phyloP scores from a whole-genome alignment of 306 rosid genomes.

The Prosopis cineraria region DNA sequence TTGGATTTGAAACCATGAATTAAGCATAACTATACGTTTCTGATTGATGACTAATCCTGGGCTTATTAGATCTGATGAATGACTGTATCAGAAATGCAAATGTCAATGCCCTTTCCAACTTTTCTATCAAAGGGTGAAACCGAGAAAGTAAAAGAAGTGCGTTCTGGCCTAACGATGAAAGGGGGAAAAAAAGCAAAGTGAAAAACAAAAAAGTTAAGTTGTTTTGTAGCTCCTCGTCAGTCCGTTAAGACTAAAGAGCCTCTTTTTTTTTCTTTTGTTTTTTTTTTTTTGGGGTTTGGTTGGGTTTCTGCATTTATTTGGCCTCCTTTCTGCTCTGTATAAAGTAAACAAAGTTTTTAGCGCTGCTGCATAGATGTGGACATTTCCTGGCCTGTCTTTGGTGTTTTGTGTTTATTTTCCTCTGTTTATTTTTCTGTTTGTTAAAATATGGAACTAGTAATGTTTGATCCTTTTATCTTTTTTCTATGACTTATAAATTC shows the following conservation, averaged over 20 bases:
- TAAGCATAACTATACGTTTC: not conserved
- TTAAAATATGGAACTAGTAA: not conserved
- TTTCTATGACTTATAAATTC: not conserved
- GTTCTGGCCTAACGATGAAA: slow-evolving; percentile 23
- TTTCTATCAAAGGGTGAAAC: slow-evolving; percentile 27
- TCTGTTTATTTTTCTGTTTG: not conserved
- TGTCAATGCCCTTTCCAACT: slow-evolving; percentile 37
- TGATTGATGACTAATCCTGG: slow-evolving; percentile 1
- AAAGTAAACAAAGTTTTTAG: slow-evolving; percentile 45
- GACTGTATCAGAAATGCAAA: slow-evolving; percentile 22
- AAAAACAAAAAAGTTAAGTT: slow-evolving; percentile 40
- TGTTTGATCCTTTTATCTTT: not conserved
- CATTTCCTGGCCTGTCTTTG: slow-evolving; percentile 43
- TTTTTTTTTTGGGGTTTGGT: slow-evolving; percentile 24
- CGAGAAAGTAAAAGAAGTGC: slow-evolving; percentile 32
- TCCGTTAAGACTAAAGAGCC: slow-evolving; percentile 29
- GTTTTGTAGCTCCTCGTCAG: slow-evolving; percentile 44
- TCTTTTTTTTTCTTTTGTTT: slow-evolving; percentile 33
- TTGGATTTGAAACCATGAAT: slow-evolving; percentile 44
- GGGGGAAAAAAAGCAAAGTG: slow-evolving; percentile 30
- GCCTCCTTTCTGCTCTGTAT: slow-evolving; percentile 33
- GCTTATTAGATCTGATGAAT: slow-evolving; percentile 47
- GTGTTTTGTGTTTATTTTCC: slow-evolving; percentile 41
- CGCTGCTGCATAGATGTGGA: slow-evolving; percentile 42
- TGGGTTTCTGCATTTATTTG: not conserved